Percentiles rank a stretch among this genome's conserved stretches.
These are phyloP conservation scores for Hemileia vastatrix DNA, from an alignment of 1,284 basidiomycete species.

Conservation along the genomic window DNA sequence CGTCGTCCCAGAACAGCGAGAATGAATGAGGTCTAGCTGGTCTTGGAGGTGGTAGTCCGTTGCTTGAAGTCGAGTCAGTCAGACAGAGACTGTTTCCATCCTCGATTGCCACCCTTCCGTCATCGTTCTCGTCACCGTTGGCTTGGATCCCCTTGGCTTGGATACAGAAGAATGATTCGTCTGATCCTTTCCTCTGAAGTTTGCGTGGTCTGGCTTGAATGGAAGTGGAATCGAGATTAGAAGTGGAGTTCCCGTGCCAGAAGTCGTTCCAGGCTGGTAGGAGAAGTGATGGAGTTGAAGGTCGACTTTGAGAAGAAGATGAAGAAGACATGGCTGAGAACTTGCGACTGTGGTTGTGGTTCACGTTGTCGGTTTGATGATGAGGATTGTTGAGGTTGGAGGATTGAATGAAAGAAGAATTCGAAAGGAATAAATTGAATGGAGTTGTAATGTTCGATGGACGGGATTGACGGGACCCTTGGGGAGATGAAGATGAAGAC, in stretches of 20 bases:
- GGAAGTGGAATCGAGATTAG: not conserved
- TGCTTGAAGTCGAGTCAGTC: not conserved
- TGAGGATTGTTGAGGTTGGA: too few relatives aligned
- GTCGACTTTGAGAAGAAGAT: too few relatives aligned
- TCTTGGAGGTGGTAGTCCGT: not conserved
- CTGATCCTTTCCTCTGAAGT: not conserved
- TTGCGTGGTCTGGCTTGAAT: not conserved
- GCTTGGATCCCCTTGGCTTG: not conserved
- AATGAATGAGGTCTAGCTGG: not conserved
- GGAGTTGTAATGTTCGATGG: too few relatives aligned
- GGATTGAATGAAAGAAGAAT: too few relatives aligned
- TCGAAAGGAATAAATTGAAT: too few relatives aligned
- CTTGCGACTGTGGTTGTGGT: too few relatives aligned
- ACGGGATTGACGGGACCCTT: too few relatives aligned
- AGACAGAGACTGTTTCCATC: not conserved
- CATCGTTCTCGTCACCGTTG: not conserved
- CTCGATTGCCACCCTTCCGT: not conserved
- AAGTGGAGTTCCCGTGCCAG: not conserved
- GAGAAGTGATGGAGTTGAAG: not conserved
- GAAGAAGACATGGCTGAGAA: too few relatives aligned
- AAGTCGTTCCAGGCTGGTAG: not conserved
- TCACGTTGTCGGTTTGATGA: too few relatives aligned
- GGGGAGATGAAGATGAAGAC: too few relatives aligned
- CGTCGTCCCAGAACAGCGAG: not conserved
- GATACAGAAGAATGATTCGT: not conserved